Base-by-base conservation (phyloP, 345 rosid genomes). In the Nasturtium officinale region DNA sequence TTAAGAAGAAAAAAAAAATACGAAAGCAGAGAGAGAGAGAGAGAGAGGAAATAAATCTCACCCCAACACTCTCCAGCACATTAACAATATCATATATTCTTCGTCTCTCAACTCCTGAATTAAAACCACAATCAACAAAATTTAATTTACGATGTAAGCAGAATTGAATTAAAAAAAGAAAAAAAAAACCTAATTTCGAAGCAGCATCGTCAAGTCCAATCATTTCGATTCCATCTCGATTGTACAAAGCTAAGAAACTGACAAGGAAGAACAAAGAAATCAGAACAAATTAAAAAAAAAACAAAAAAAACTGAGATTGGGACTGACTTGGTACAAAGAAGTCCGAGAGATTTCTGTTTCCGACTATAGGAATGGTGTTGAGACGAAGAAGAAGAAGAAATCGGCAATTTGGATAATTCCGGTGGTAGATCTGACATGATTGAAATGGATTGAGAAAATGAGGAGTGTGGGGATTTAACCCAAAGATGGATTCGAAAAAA, bases 151-250 rank as follows among this genome's bases (percentile, higher is more conserved):
- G 46, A 60, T 59, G 3, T 5, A 5, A 8, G 7, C 64, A n/a
- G 20, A 43, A 29, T 35, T 9, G 18, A 23, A n/a, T n/a, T n/a
- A n/a, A 25, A 17, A 17, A 15, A 13, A 15, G 23, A 1, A 59
- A 6, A 6, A 40, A 28, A 9, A 43, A 3, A 90, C 98, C 98
- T 87, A 93, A 77, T 89, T 74, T 82, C 0, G 64, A 37, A 1
- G 98, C 94, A 11, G 98, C 97, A 7, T 90, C 96, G 16, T 93
- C 97, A 8, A 93, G 97, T 17, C 97, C 93, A 48, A 93, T 81
- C 55, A 59, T 77, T 13, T 90, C 92, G 46, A 82, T 79, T 20
- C 83, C 96, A 3, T 87, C 87, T 37, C 81, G 85, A 68, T 90
- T 83, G 38, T 93, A 93, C 67, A 93, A 46, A 54, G 83, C 85